Evolutionary conservation across 2,329 filamentous ascomycete genomes (phyloP).

Genomic region (Cordyceps javanica): DNA sequence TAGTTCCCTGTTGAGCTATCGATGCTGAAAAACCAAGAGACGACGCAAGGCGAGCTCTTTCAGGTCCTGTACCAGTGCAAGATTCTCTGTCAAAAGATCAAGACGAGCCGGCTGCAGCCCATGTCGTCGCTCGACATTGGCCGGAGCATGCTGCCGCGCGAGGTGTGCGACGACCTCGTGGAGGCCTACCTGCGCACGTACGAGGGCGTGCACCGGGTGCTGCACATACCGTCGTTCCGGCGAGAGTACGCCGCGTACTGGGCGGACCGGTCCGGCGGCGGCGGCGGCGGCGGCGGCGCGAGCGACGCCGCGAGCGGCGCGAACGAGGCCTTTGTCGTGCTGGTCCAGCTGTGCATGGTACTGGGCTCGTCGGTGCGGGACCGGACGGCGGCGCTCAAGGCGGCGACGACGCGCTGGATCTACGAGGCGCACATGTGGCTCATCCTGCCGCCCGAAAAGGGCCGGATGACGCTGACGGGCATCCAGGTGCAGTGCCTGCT

Average conservation of each 20-base stretch:
- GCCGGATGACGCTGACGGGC: conserved; percentile 39
- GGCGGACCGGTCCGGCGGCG: conserved; percentile 33
- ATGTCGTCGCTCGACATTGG: conserved; percentile 33
- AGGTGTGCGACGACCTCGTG: conserved; percentile 44
- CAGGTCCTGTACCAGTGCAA: conserved; percentile 34
- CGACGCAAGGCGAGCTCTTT: conserved; percentile 25
- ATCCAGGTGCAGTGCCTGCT: conserved; percentile 50
- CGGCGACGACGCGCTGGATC: conserved; percentile 42
- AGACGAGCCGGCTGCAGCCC: conserved; percentile 31
- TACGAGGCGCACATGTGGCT: conserved; percentile 48
- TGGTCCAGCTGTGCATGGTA: conserved; percentile 47
- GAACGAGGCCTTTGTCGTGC: conserved; percentile 43
- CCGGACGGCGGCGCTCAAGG: conserved; percentile 36
- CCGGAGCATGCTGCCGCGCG: conserved; percentile 30
- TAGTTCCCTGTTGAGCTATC: conserved; percentile 26
- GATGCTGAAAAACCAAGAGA: conserved; percentile 22
- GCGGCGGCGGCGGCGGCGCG: conserved; percentile 34
- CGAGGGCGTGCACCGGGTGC: conserved; percentile 50
- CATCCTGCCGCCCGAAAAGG: conserved; percentile 40
- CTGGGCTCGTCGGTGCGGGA: conserved; percentile 44
- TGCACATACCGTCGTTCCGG: conserved; percentile 52
- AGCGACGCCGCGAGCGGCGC: conserved; percentile 24
- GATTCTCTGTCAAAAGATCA: conserved; percentile 33
- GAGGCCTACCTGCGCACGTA: conserved; percentile 49
- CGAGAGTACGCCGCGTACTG: conserved; percentile 47